Percentiles rank a stretch among this genome's conserved stretches.
Conservation (phyloP, 163 green algal genomes). For the Coccomyxa subellipsoidea region DNA sequence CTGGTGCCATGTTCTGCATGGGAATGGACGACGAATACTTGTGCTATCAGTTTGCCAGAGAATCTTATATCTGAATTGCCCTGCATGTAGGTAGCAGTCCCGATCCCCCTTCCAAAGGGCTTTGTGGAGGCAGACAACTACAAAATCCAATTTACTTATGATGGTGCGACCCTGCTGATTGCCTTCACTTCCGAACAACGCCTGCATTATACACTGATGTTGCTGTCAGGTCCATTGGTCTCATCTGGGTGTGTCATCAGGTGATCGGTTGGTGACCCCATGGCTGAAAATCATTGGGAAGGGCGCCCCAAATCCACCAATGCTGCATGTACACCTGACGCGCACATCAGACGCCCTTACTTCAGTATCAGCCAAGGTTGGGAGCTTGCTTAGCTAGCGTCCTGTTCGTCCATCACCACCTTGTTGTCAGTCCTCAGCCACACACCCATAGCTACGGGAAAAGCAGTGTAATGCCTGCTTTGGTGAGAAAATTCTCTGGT, state of each 20-base stretch:
- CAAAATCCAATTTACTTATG: slow-evolving; percentile 71
- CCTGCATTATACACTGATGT: neutral
- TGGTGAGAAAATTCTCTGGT: too few relatives aligned
- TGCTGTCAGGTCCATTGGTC: neutral
- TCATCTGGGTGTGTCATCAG: neutral
- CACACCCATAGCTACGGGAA: too few relatives aligned
- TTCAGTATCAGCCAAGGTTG: neutral
- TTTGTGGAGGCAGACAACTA: slow-evolving; percentile 53
- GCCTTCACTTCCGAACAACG: neutral
- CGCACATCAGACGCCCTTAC: slow-evolving; percentile 11
- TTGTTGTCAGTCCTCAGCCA: too few relatives aligned
- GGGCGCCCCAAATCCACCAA: slow-evolving; percentile 38
- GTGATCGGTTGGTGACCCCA: slow-evolving; percentile 10
- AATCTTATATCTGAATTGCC: too few relatives aligned
- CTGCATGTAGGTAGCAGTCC: slow-evolving; percentile 54
- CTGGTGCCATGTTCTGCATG: too few relatives aligned
- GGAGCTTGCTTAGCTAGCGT: neutral
- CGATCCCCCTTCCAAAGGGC: slow-evolving; percentile 51
- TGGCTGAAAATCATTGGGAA: slow-evolving; percentile 42
- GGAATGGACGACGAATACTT: too few relatives aligned
- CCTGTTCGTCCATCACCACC: too few relatives aligned
- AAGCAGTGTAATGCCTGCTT: too few relatives aligned
- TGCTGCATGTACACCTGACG: slow-evolving; percentile 61
- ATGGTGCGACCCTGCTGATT: slow-evolving; percentile 18
- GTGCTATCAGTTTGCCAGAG: too few relatives aligned